Percentiles rank a stretch among this genome's conserved stretches.
phyloP scores from a whole-genome alignment of 441 rosid genomes.

The Eutrema salsugineum region DNA sequence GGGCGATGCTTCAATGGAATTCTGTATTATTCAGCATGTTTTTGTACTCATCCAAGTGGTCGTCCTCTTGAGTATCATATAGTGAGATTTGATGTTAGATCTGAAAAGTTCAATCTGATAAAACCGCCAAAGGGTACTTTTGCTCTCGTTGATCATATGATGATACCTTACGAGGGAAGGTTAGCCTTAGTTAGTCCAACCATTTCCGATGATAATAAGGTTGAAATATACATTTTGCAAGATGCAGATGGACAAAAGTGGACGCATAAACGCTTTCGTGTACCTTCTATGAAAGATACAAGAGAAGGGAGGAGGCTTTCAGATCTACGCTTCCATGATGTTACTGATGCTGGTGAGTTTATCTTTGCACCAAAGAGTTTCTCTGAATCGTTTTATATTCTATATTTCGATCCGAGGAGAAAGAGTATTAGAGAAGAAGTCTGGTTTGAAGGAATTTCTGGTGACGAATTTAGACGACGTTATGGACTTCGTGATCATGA shows the following conservation, averaged over 20 bases:
- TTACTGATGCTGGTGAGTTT: neutral
- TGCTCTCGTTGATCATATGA: neutral
- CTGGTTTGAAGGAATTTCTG: neutral
- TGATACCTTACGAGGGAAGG: neutral
- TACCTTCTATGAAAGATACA: neutral
- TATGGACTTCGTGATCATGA: neutral
- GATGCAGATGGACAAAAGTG: neutral
- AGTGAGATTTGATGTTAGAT: neutral
- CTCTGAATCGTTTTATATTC: neutral
- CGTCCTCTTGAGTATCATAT: neutral
- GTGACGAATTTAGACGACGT: neutral
- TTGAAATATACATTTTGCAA: neutral
- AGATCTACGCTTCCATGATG: neutral
- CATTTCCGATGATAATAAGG: no score
- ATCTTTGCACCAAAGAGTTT: neutral
- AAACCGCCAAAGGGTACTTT: neutral
- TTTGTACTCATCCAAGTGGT: neutral
- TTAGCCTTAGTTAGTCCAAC: neutral
- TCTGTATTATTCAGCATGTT: neutral
- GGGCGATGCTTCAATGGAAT: neutral
- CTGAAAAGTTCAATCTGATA: neutral
- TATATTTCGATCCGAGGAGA: neutral
- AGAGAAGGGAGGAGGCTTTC: neutral
- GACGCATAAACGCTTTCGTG: neutral
- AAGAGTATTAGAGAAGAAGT: neutral